Evolutionary conservation across 2,329 filamentous ascomycete species (phyloP).

Genomic region (Penicillium sp.): DNA sequence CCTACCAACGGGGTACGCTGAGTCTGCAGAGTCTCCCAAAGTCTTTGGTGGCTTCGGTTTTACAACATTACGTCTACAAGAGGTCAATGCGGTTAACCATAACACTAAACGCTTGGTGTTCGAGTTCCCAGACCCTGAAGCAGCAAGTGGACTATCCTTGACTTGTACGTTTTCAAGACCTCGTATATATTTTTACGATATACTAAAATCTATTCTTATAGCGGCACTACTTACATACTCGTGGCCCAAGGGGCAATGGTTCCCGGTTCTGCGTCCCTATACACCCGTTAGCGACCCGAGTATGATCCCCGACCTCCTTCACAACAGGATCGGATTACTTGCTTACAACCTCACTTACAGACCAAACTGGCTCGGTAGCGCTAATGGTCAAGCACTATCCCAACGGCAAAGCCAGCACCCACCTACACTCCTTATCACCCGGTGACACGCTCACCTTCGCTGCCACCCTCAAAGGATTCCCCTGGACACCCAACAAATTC

Average conservation of each 20-base stretch:
- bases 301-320: slow-evolving; percentile 29
- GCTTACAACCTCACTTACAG: slow-evolving; percentile 32
- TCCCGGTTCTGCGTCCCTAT: slow-evolving; percentile 66
- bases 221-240: slow-evolving; percentile 63
- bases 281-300: slow-evolving; percentile 61
- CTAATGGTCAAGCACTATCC: slow-evolving; percentile 70
- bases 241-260: slow-evolving; percentile 57
- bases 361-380: slow-evolving; percentile 61
- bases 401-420: slow-evolving; percentile 62
- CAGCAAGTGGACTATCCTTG: slow-evolving; percentile 52
- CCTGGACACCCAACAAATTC: slow-evolving; percentile 54
- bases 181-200: neutral
- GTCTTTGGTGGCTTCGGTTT: slow-evolving; percentile 11
- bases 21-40: slow-evolving; percentile 7
- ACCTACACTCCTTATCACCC: slow-evolving; percentile 66
- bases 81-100: slow-evolving; percentile 44
- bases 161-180: slow-evolving; percentile 44
- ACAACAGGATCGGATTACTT: neutral
- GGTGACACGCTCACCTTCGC: slow-evolving; percentile 64
- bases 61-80: slow-evolving; percentile 4
- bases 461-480: slow-evolving; percentile 55
- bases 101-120: slow-evolving; percentile 62
- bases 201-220: slow-evolving; percentile 21
- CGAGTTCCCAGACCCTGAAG: slow-evolving; percentile 52
- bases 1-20: slow-evolving; percentile 9